Conservation (phyloP, 495 filamentous ascomycete species). For the Niebla homalea region DNA sequence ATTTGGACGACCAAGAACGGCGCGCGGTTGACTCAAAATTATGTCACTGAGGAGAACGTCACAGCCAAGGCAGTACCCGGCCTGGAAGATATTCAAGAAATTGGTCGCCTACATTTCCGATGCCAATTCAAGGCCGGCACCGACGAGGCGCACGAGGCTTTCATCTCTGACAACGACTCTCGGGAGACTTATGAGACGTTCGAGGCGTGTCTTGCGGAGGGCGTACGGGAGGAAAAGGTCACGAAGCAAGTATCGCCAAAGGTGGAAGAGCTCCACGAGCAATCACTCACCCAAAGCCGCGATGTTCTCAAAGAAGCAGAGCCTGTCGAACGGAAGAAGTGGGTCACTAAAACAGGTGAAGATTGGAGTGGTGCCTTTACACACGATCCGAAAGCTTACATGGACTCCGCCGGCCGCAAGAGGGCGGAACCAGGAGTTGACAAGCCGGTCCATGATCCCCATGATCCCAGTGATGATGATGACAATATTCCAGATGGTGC, state of each 20-base stretch:
- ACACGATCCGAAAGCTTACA: constrained; percentile 43
- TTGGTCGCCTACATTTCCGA: constrained; percentile 68
- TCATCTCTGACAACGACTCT: constrained; percentile 75
- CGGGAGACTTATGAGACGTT: constrained; percentile 89
- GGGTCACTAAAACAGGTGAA: constrained; percentile 65
- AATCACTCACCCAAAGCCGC: constrained; percentile 60
- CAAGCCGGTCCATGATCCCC: constrained; percentile 45
- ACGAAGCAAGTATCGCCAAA: constrained; percentile 50
- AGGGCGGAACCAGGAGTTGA: constrained; percentile 41
- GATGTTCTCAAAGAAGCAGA: constrained; percentile 62
- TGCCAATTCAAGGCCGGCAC: constrained; percentile 79
- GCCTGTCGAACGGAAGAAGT: constrained; percentile 57
- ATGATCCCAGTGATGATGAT: constrained; percentile 31
- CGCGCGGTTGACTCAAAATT: constrained; percentile 73
- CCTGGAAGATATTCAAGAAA: constrained; percentile 56
- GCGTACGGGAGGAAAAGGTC: constrained; percentile 58
- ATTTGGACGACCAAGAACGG: constrained; percentile 71
- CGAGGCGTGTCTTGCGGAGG: constrained; percentile 80
- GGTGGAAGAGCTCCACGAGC: constrained; percentile 61
- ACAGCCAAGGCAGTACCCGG: constrained; percentile 45
- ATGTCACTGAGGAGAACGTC: constrained; percentile 62
- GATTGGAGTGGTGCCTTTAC: constrained; percentile 88
- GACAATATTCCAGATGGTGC: constrained; percentile 26
- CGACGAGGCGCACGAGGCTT: constrained; percentile 71
- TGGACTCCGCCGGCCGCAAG: constrained; percentile 37